Percentiles rank a stretch among this genome's conserved stretches.
Conservation (phyloP, 2,329 filamentous ascomycete species). For the Hypoxylon sp. region DNA sequence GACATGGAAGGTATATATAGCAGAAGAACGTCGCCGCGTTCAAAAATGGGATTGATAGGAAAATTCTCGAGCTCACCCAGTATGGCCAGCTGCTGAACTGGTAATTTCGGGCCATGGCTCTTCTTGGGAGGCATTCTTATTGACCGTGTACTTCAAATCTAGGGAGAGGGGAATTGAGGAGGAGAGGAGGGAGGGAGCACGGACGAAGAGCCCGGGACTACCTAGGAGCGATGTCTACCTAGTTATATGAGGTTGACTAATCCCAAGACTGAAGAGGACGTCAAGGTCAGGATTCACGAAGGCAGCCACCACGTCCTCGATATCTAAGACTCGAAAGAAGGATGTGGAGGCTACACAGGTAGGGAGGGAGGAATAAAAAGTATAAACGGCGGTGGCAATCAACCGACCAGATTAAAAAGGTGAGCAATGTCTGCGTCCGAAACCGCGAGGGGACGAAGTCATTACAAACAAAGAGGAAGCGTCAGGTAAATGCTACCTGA, state of each 20-base stretch:
- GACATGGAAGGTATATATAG: neutral
- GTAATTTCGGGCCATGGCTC: slow-evolving; percentile 69
- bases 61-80: slow-evolving; percentile 68
- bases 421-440: slow-evolving; percentile 13
- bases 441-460: slow-evolving; percentile 16
- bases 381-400: slow-evolving; percentile 10
- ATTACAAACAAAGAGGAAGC: slow-evolving; percentile 36
- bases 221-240: neutral
- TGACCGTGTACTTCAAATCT: slow-evolving; percentile 4
- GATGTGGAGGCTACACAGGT: neutral
- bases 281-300: neutral
- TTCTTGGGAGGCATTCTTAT: slow-evolving; percentile 41
- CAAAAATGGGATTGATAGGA: slow-evolving; percentile 27
- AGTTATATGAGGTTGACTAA: slow-evolving; percentile 5
- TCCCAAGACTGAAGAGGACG: neutral
- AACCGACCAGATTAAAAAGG: slow-evolving; percentile 23
- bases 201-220: neutral
- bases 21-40: neutral
- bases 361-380: slow-evolving; percentile 2
- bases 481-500: slow-evolving; percentile 33
- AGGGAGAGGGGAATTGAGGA: slow-evolving; percentile 5
- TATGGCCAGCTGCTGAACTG: slow-evolving; percentile 80
- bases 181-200: neutral
- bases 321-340: slow-evolving; percentile 16
- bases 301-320: slow-evolving; percentile 11